These are phyloP conservation scores for Nigrospora osmanthi DNA, from an alignment of 2,329 filamentous ascomycete genomes.

Conservation along the genomic window DNA sequence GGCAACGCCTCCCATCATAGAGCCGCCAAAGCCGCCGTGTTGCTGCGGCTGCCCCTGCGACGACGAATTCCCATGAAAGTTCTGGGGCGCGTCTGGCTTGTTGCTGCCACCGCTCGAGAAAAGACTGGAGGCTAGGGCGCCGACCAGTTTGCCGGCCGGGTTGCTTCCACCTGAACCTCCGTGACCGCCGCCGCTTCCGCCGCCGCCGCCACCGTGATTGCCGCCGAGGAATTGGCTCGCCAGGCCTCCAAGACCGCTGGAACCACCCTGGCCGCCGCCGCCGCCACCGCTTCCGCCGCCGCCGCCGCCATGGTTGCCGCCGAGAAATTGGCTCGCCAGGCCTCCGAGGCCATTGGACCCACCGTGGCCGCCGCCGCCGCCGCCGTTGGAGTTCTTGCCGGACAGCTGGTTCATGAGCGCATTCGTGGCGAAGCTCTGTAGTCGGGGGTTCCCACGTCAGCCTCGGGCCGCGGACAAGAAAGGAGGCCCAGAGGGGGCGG, in stretches of 20 bases:
- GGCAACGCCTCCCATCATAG: slow-evolving; percentile 46
- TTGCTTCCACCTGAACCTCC: slow-evolving; percentile 15
- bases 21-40: slow-evolving; percentile 41
- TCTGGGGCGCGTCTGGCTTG: slow-evolving; percentile 39
- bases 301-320: slow-evolving; percentile 10
- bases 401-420: slow-evolving; percentile 39
- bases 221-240: slow-evolving; percentile 34
- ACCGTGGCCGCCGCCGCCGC: slow-evolving; percentile 11
- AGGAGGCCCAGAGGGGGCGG: no score
- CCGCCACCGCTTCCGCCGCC: slow-evolving; percentile 7
- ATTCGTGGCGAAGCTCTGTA: slow-evolving; percentile 53
- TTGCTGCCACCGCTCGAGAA: slow-evolving; percentile 34
- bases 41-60: slow-evolving; percentile 26
- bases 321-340: slow-evolving; percentile 37
- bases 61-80: slow-evolving; percentile 40
- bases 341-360: slow-evolving; percentile 34
- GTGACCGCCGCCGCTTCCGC: slow-evolving; percentile 14
- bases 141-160: slow-evolving; percentile 44
- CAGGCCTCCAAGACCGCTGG: slow-evolving; percentile 35
- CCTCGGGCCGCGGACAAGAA: neutral
- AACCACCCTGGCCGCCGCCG: slow-evolving; percentile 16
- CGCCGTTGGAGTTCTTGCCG: slow-evolving; percentile 24
- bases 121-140: slow-evolving; percentile 47
- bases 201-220: slow-evolving; percentile 8
- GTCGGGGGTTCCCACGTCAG: slow-evolving; percentile 13